Base-by-base conservation (phyloP, 2,329 filamentous ascomycete species). In the Amylocarpus encephaloides region DNA sequence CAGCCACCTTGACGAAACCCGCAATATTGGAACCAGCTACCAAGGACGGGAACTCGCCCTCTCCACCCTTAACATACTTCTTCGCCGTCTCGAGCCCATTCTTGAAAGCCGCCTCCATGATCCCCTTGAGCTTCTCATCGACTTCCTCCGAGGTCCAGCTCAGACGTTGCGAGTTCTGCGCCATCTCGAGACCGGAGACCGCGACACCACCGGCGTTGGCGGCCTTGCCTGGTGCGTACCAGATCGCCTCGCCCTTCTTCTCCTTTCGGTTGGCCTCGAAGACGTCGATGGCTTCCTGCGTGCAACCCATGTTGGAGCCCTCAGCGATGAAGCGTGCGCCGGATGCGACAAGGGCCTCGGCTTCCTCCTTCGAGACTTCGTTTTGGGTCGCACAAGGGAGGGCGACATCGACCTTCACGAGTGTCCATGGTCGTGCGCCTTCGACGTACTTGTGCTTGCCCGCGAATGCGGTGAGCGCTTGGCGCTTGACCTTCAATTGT, bases 301-400 rank as follows among this genome's bases (percentile, higher is more conserved):
- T 96, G 78, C 90, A 96, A 58, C 93, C 93, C 93, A 98, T 97
- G 82, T 97, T 97, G 73, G 86, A 93, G 50, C 93, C 93, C 75
- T 98, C 93, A 51, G 93, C 93, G 60, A 97, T 85, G 76, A 89
- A 94, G 68, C 85, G 82, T 66, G 79, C 80, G 60, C 92, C 92
- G 52, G 79, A 79, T 44, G 78, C 78, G 52, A 96, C 81, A 40
- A 97, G 81, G 15, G 80, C 82, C 74, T 88, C 76, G 47, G 91
- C 93, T 77, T 98, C 93, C 64, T 93, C 89, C 67, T 84, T 83
- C 66, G 80, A 90, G 66, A 98, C 89, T 75, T 98, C 93, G 77
- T 98, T 98, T 79, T 98, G 91, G 53, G 93, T 97, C 36, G 93
- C 93, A 65, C 81, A 91, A 47, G 93, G 93, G 50, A 97, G 86